Base-by-base conservation (phyloP, 73 alveolate genomes). In the Paramecium caudatum region DNA sequence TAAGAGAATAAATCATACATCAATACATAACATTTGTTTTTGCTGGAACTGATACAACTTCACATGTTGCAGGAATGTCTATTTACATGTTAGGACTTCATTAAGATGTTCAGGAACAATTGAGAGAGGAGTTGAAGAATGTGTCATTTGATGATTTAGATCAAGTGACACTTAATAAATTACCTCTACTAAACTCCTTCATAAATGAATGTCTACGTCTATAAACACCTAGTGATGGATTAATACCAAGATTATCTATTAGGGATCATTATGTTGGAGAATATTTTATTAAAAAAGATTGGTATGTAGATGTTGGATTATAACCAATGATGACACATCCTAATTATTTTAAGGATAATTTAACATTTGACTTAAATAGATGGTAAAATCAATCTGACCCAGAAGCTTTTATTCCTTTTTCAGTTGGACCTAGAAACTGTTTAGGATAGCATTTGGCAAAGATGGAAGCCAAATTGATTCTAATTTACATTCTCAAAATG, bases 11-110 rank as follows among this genome's bases (percentile, higher is more conserved):
- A 10, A 61, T 84, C 1, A 27, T 84, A 16, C 69, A 84, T 43
- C 25, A 84, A 61, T 84, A 84, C 16, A 7, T 84, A 9, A 84
- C 92, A 5, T 84, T 84, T 62, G 82, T 50, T 0, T 84, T 84
- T 84, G 92, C 92, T 32, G 92, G 92, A 61, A 84, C 83, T 16
- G 86, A 84, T 15, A 84, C 92, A 16, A 84, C 92, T n/a, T 50
- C 92, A 61, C 84, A 84, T 84, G 16, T 13, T 5, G 61, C 82
- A 16, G 82, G 83, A 0, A 61, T 84, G 92, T 61, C 92, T 0
- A 19, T 84, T 17, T 84, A 84, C 23, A 47, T 46, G 34, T 84
- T 84, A 33, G 86, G 46, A 7, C 50, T 61, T 8, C 30, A 84
- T 23, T 45, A 30, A 17, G 15, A 27, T 8, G 33, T 84, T 50